Evolutionary conservation across 768 basidiomycete genomes (phyloP), one percentile per base, ranked within the genome.

Genomic region (Tephrocybe rancida): DNA sequence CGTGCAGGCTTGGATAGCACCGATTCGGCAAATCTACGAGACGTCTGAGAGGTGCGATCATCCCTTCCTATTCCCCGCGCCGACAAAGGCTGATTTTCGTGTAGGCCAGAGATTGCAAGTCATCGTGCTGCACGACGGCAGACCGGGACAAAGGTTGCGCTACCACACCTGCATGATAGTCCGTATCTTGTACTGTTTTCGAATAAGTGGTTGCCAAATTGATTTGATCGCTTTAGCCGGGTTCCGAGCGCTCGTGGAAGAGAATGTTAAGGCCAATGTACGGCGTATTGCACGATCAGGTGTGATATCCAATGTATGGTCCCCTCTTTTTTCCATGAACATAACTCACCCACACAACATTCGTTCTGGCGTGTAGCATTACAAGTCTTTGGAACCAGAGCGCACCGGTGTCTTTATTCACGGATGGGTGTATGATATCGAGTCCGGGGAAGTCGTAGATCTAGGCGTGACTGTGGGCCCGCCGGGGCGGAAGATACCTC

Each of bases 221-320:
- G 6, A 56, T 54, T 35, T 32, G 22, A 10, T 48, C 13, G 7
- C 5, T 48, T 3, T 30, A 76, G 74, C 71, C 25, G 73, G 68
- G 16, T 75, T 74, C 63, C 70, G 75, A 29, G 76, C 75, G 0
- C 69, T 78, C 5, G 72, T 78, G 3, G 76, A 78, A 52, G 75
- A 77, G 52, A 76, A 77, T 34, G 72, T 76, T 11, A 76, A 64
- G 43, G 59, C 56, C 3, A 61, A 64, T 21, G 66, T 67, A 6
- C 52, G 48, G n/a, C 51, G 60, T 5, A 56, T 67, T 18, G 59
- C 61, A 2, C 50, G 44, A 7, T 62, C 61, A 19, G 35, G 35
- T 0, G 54, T 67, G 2, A 61, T 67, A 19, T 26, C 58, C 5
- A 61, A 58, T 13, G 66, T 67, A 56, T n/a, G 38, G 32, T 13